phyloP scores from a whole-genome alignment of 2,329 filamentous ascomycete genomes.

The Hymenoscyphus albidus region DNA sequence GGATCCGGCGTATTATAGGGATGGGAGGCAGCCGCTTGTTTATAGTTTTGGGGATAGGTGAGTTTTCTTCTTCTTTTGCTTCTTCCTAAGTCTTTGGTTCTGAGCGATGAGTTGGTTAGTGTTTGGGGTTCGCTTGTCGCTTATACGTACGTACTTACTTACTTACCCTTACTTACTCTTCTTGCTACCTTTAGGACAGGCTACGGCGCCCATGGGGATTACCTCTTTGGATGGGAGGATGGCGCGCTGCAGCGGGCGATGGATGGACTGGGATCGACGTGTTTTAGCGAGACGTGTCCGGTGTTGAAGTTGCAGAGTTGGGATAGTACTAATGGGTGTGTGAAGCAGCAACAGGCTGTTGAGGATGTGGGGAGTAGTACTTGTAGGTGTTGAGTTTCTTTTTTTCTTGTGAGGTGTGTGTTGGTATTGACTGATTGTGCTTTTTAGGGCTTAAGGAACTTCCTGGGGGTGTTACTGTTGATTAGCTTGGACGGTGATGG shows the following conservation, averaged over 20 bases:
- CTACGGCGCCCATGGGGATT: constrained; percentile 9
- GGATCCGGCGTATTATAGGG: constrained; percentile 42
- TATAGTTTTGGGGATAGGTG: constrained; percentile 43
- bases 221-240: constrained; percentile 12
- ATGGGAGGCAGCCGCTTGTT: constrained; percentile 42
- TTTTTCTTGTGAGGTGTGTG: background rate
- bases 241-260: constrained; percentile 6
- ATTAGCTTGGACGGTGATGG: background rate
- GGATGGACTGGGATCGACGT: constrained; percentile 20
- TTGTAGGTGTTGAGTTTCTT: background rate
- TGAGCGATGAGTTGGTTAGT: no score
- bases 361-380: constrained; percentile 9
- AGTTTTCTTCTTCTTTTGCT: background rate
- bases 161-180: no score
- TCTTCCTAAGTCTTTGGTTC: background rate
- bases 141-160: no score
- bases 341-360: background rate
- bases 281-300: constrained; percentile 5
- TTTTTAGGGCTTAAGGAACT: background rate
- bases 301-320: constrained; percentile 7
- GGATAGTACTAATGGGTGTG: constrained; percentile 9
- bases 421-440: background rate
- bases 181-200: constrained; percentile 28
- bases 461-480: background rate
- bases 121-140: no score